Percentiles rank a stretch among this genome's conserved stretches.
Evolutionary conservation across 352 stramenopile species (phyloP).

Genomic region (Phytophthora quininea): DNA sequence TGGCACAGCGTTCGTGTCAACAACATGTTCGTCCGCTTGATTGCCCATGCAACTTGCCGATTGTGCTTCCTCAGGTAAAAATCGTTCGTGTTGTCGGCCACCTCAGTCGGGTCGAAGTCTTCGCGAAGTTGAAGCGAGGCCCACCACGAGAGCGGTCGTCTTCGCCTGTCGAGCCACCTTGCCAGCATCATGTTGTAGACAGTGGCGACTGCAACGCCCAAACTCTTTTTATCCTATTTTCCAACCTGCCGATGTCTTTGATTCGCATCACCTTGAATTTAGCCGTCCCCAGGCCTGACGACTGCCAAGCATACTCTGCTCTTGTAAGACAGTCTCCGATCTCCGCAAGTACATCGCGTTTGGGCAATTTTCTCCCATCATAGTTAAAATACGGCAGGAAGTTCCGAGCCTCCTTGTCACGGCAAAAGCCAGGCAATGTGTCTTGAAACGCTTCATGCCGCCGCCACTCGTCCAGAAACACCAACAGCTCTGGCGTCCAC

Average conservation of each 20-base stretch:
- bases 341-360: conserved; percentile 31
- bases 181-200: conserved; percentile 57
- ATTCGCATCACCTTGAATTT: conserved; percentile 38
- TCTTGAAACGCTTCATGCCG: conserved; percentile 8
- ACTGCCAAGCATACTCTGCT: conserved; percentile 28
- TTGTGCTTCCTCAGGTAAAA: background rate
- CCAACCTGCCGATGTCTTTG: conserved; percentile 41
- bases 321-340: conserved; percentile 32
- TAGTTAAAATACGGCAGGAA: conserved; percentile 30
- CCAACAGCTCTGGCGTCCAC: conserved; percentile 50
- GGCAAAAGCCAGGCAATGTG: conserved; percentile 28
- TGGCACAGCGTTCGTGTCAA: no score
- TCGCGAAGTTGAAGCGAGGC: conserved; percentile 18
- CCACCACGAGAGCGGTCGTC: conserved; percentile 24
- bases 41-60: background rate
- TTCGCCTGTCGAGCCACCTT: conserved; percentile 45
- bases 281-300: conserved; percentile 26
- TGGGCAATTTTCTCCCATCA: conserved; percentile 12
- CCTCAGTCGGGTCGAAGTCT: background rate
- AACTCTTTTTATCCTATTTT: conserved; percentile 52
- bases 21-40: no score
- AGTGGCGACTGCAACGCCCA: conserved; percentile 38
- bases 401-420: conserved; percentile 17
- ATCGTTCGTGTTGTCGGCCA: no score
- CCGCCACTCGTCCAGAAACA: conserved; percentile 51